Evolutionary conservation across 108 stramenopile species (phyloP).

Genomic region (Nitzschia sp.): DNA sequence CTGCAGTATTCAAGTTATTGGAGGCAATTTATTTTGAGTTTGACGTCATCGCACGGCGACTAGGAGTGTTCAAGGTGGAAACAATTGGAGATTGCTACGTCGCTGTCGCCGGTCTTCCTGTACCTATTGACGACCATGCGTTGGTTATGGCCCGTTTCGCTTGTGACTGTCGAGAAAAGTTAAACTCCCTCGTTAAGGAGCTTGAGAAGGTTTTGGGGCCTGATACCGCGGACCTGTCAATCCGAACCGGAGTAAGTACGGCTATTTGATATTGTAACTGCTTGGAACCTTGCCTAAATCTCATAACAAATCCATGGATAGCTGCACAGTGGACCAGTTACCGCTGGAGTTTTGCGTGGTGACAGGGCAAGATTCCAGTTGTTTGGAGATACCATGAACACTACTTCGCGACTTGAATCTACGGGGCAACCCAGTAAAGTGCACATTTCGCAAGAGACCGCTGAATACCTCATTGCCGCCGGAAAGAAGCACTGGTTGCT

Average conservation of each 20-base stretch:
- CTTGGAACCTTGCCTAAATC: no score
- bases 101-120: conserved; percentile 15
- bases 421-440: conserved; percentile 34
- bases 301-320: no score
- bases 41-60: conserved; percentile 40
- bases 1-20: conserved; percentile 33
- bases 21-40: conserved; percentile 44
- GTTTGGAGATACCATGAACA: conserved; percentile 50
- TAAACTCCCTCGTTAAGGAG: conserved; percentile 1
- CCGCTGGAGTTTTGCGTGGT: conserved; percentile 48
- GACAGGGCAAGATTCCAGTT: conserved; percentile 37
- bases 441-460: conserved; percentile 50
- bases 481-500: conserved; percentile 32
- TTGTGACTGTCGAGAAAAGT: conserved; percentile 17
- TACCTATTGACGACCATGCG: conserved; percentile 45
- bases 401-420: conserved; percentile 53
- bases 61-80: conserved; percentile 58
- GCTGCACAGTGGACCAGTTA: conserved; percentile 50
- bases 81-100: conserved; percentile 50
- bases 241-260: conserved; percentile 38
- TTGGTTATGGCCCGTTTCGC: conserved; percentile 57
- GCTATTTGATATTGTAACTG: no score
- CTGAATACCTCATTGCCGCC: conserved; percentile 22
- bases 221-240: conserved; percentile 26
- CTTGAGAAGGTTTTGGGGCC: neutral